Percentiles rank a stretch among this genome's conserved stretches.
Evolutionary conservation across 2,329 filamentous ascomycete species (phyloP).

Genomic region (Tolypocladium cylindrosporum): DNA sequence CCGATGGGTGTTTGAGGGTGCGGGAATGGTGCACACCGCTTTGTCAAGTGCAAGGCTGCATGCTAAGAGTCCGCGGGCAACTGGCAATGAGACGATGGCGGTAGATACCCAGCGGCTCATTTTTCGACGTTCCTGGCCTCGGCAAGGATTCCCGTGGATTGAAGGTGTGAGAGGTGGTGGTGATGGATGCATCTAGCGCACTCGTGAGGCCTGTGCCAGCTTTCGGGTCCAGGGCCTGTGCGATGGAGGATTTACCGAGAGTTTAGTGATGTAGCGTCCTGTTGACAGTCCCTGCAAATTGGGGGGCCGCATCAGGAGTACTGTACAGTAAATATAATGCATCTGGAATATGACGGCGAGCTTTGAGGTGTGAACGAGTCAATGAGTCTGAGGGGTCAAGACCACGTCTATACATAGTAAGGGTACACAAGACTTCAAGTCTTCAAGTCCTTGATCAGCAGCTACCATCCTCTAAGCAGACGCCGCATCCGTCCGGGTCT

Average conservation of each 20-base stretch:
- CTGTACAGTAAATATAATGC: constrained; percentile 6
- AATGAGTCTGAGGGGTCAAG: constrained; percentile 6
- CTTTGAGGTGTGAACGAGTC: constrained; percentile 4
- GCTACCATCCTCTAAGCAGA: background rate
- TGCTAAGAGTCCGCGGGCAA: constrained; percentile 3
- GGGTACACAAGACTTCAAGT: constrained; percentile 7
- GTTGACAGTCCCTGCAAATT: background rate
- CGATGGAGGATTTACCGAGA: background rate
- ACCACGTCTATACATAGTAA: constrained; percentile 7
- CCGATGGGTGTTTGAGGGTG: background rate
- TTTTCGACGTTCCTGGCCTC: constrained; percentile 17
- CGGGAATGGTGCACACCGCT: background rate
- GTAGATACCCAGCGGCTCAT: constrained; percentile 11
- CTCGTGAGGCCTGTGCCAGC: background rate
- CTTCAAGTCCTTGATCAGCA: constrained; percentile 2
- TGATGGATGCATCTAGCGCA: background rate
- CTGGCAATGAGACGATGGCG: constrained; percentile 10
- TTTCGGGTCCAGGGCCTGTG: background rate
- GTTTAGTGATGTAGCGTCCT: background rate
- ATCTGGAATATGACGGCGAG: constrained; percentile 4
- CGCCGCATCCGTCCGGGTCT: background rate
- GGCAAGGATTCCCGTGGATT: constrained; percentile 11
- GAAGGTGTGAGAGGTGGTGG: background rate
- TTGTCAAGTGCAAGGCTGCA: background rate
- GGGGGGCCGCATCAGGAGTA: background rate